phyloP scores from a whole-genome alignment of 495 filamentous ascomycete species.

The Aspergillus affinis region DNA sequence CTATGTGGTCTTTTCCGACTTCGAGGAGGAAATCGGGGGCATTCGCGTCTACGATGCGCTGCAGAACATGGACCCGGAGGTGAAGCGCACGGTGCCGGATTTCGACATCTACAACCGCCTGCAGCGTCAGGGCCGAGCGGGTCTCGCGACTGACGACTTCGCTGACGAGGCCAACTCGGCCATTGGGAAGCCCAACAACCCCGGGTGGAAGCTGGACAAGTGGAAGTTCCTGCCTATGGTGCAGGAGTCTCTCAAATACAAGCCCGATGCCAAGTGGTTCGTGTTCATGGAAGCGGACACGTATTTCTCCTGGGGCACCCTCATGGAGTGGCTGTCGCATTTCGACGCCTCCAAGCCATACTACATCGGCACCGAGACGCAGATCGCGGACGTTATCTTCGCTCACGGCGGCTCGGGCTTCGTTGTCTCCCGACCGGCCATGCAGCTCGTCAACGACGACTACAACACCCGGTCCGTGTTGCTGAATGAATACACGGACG shows the following conservation, averaged over 20 bases:
- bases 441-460: conserved; percentile 45
- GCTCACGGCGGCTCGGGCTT: conserved; percentile 71
- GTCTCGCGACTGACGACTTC: conserved; percentile 40
- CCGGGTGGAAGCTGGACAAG: conserved; percentile 58
- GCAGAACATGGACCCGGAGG: conserved; percentile 34
- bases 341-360: conserved; percentile 50
- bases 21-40: conserved; percentile 47
- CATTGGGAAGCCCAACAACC: conserved; percentile 48
- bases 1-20: conserved; percentile 57
- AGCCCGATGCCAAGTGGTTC: conserved; percentile 61
- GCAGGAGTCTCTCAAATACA: conserved; percentile 41
- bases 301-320: conserved; percentile 62
- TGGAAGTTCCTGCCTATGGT: conserved; percentile 62
- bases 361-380: conserved; percentile 60
- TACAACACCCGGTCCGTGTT: conserved; percentile 44
- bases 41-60: conserved; percentile 51
- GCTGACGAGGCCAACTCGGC: conserved; percentile 47
- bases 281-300: conserved; percentile 71
- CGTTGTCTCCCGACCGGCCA: conserved; percentile 57
- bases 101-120: conserved; percentile 56
- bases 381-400: conserved; percentile 56
- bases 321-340: conserved; percentile 54
- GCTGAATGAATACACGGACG: conserved; percentile 53
- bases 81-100: conserved; percentile 40
- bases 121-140: conserved; percentile 36